Percentiles rank a stretch among this genome's conserved stretches.
Conservation (phyloP, 208 protist genomes). For the Herpetomonas tarakana region DNA sequence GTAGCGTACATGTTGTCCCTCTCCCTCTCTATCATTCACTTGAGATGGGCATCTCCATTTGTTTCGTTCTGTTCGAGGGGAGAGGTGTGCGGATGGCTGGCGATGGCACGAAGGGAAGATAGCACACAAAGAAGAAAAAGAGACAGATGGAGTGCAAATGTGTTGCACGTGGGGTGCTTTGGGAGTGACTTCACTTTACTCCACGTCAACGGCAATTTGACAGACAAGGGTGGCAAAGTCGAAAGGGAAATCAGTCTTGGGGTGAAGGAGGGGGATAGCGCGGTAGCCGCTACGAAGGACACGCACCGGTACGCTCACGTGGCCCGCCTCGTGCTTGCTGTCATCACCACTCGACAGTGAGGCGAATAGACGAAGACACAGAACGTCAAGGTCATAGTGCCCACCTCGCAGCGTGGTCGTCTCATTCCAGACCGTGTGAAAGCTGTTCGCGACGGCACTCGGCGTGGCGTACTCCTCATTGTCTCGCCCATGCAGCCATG, state of each 20-base stretch:
- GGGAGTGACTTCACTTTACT: too few species aligned
- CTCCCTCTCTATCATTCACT: too few species aligned
- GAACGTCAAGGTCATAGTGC: conserved; percentile 35
- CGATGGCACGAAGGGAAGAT: too few species aligned
- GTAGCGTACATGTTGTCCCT: too few species aligned
- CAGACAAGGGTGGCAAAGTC: conserved; percentile 35
- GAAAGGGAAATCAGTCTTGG: conserved; percentile 13
- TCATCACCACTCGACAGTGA: conserved; percentile 16
- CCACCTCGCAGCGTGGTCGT: conserved; percentile 18
- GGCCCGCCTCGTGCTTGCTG: conserved; percentile 29
- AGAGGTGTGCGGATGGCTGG: too few species aligned
- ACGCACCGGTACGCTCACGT: conserved; percentile 31
- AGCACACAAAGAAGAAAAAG: too few species aligned
- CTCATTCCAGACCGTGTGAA: conserved; percentile 62
- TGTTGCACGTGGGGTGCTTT: too few species aligned
- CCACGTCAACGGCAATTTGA: conserved; percentile 11
- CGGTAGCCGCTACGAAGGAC: conserved; percentile 44
- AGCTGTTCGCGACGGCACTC: conserved; percentile 31
- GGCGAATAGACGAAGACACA: conserved; percentile 32
- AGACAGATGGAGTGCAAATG: too few species aligned
- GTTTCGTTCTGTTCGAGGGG: too few species aligned
- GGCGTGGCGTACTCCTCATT: conserved; percentile 13
- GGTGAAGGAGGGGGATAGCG: conserved; percentile 35
- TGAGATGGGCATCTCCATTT: too few species aligned
- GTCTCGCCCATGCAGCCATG: conserved; percentile 35